Base-by-base conservation (phyloP, 352 stramenopile species). In the Globisporangium middletonii region DNA sequence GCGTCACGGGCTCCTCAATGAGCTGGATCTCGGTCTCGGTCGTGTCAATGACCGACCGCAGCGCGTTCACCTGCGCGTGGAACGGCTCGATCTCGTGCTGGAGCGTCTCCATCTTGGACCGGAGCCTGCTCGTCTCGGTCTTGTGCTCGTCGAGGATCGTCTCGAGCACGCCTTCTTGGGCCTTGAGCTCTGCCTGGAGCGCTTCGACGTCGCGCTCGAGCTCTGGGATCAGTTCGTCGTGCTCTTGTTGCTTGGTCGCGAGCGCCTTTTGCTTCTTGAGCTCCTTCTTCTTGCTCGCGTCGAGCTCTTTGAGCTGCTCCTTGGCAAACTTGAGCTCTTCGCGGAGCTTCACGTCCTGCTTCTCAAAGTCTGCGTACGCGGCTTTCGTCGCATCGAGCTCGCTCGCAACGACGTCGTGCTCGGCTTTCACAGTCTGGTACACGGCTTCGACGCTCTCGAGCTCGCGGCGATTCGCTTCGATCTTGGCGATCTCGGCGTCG, bases 261-360 rank as follows among this genome's bases (percentile, higher is more conserved):
- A 89, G 87, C 45, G 81, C 79, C n/a, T 88, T 91, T 46, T 95
- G 77, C 65, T 98, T 98, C 61, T 98, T 96, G 13, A 77, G 61
- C 55, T 98, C 95, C 45, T 89, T 93, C 55, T 95, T 90, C 38
- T 96, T 84, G 33, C 89, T 86, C 0, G 72, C 71, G 48, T 97
- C 75, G 15, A 98, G 63, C 63, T 98, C 97, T 44, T 96, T 97
- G 7, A 95, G 79, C 48, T 92, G 81, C 46, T 85, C 72, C 68
- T 99, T 98, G 23, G 84, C 78, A 68, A 97, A 94, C 71, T 99
- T 99, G 46, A 99, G 85, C 59, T 99, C 96, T 79, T 99, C 97
- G 30, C 89, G 78, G 47, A 99, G 72, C 74, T 99, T 98, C 65
- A 99, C 98, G 63, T 99, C 97, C 65, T 97, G 85, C 53, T 97